These are phyloP conservation scores for Monotropa hypopitys DNA, from an alignment of 179 eudicot genomes.

Conservation along the genomic window DNA sequence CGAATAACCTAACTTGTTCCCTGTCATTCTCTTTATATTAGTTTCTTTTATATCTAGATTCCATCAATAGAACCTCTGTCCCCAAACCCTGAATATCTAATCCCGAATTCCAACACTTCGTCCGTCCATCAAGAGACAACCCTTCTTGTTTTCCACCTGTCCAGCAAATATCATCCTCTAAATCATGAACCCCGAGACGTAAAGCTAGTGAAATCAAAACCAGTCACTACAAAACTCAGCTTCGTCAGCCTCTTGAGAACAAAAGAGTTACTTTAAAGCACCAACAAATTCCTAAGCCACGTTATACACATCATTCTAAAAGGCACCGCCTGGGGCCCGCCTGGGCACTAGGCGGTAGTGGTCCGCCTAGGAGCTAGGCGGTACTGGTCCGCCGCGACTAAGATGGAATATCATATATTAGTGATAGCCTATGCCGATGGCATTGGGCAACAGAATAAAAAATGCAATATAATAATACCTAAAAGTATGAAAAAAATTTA, in stretches of 20 bases:
- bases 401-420: too few species aligned
- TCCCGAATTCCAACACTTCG: neutral
- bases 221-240: neutral
- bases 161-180: neutral
- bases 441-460: too few species aligned
- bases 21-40: neutral
- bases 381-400: too few species aligned
- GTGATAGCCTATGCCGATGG: too few species aligned
- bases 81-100: neutral
- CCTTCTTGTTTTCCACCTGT: neutral
- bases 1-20: too few species aligned
- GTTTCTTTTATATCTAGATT: neutral
- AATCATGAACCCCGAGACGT: neutral
- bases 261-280: conserved; percentile 1
- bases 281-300: neutral
- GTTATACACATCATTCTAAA: too few species aligned
- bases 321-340: too few species aligned
- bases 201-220: neutral
- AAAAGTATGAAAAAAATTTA: too few species aligned
- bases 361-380: too few species aligned
- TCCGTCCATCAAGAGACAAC: neutral
- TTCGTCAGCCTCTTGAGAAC: neutral
- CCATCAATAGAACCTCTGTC: neutral
- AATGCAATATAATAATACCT: too few species aligned
- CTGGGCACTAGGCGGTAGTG: too few species aligned